These are phyloP conservation scores for Fusarium napiforme DNA, from an alignment of 2,329 filamentous ascomycete genomes.

Conservation along the genomic window DNA sequence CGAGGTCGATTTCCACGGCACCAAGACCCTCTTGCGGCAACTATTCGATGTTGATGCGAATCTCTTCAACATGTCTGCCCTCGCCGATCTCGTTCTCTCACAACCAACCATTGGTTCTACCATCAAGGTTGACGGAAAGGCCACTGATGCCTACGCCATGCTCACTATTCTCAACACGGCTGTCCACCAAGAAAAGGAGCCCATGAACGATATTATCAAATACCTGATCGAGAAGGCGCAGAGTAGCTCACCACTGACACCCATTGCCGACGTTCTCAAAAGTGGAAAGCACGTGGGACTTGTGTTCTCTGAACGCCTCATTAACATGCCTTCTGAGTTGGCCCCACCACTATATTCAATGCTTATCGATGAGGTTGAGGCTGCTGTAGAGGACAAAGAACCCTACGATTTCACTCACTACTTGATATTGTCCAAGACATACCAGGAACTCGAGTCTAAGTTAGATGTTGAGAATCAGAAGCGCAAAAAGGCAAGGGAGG, in stretches of 20 bases:
- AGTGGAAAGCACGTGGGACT: constrained; percentile 76
- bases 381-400: constrained; percentile 88
- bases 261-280: constrained; percentile 67
- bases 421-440: constrained; percentile 90
- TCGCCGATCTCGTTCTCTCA: constrained; percentile 86
- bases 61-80: constrained; percentile 86
- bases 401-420: constrained; percentile 95
- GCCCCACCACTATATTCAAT: constrained; percentile 94
- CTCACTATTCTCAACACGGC: constrained; percentile 86
- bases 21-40: constrained; percentile 89
- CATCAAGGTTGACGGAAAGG: constrained; percentile 96
- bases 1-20: constrained; percentile 91
- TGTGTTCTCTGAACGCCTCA: constrained; percentile 89
- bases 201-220: constrained; percentile 74
- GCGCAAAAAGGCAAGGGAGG: constrained; percentile 73
- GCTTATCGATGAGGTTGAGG: constrained; percentile 90
- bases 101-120: constrained; percentile 92
- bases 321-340: constrained; percentile 96
- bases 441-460: constrained; percentile 85
- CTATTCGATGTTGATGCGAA: constrained; percentile 89
- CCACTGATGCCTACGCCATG: constrained; percentile 91
- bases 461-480: constrained; percentile 72
- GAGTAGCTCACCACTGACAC: constrained; percentile 65
- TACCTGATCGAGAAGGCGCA: constrained; percentile 74
- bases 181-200: constrained; percentile 79